A percentile compares a stretch with the other conserved stretches of the same genome.
These are phyloP conservation scores for Hemerocallis citrina DNA, from an alignment of 106 monocot species.

Conservation along the genomic window DNA sequence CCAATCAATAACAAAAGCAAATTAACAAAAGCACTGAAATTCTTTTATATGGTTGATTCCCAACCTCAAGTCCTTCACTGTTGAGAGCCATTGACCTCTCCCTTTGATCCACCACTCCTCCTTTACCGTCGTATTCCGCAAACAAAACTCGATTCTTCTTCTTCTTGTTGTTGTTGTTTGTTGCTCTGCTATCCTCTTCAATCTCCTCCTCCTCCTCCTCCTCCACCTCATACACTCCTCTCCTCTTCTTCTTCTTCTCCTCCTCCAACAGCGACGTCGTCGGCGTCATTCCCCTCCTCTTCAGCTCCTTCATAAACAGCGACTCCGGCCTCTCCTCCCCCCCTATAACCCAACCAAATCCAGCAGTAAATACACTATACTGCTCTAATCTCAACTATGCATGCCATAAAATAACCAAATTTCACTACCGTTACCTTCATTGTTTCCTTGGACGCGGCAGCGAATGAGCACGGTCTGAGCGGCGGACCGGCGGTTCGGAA, in stretches of 20 bases:
- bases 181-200: conserved; percentile 14
- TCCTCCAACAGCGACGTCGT: conserved; percentile 44
- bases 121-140: conserved; percentile 17
- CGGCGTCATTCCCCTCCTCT: conserved; percentile 72
- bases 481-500: conserved; percentile 5
- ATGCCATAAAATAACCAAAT: not conserved
- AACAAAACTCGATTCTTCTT: conserved; percentile 26
- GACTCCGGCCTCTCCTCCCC: conserved; percentile 79
- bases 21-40: not conserved
- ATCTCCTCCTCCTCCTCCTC: conserved; percentile 5
- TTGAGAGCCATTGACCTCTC: conserved; percentile 55
- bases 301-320: conserved; percentile 89
- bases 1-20: not conserved
- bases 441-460: conserved; percentile 23
- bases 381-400: no score
- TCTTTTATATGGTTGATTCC: not conserved
- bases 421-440: conserved; percentile 22
- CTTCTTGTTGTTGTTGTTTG: conserved; percentile 1
- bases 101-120: conserved; percentile 18
- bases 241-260: conserved; percentile 5
- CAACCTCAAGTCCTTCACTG: conserved; percentile 70
- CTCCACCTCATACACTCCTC: not conserved
- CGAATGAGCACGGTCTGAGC: not conserved
- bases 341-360: not conserved
- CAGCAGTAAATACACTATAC: not conserved